phyloP scores from a whole-genome alignment of 1,284 basidiomycete species.

The Hemileia vastatrix region DNA sequence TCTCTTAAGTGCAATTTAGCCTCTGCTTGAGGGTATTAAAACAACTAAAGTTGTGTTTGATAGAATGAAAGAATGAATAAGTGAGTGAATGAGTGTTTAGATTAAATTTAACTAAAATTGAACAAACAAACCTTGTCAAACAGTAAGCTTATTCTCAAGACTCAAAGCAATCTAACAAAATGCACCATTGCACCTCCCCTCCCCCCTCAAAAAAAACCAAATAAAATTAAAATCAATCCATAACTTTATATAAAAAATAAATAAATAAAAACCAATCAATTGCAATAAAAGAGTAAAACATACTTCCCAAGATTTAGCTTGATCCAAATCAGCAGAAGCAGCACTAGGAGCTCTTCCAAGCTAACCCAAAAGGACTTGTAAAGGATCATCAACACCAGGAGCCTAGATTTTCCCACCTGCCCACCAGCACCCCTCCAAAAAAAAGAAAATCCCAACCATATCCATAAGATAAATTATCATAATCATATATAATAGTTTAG shows the following conservation, averaged over 20 bases:
- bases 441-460: not conserved
- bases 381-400: slow-evolving; percentile 58
- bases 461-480: no score
- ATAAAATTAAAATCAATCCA: no score
- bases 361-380: slow-evolving; percentile 67
- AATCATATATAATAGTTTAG: no score
- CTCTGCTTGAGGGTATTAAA: slow-evolving; percentile 69
- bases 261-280: no score
- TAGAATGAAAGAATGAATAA: not conserved
- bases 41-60: no score
- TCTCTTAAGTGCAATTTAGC: slow-evolving; percentile 85
- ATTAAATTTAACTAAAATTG: not conserved
- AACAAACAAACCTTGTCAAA: slow-evolving; percentile 52
- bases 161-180: slow-evolving; percentile 75
- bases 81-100: not conserved
- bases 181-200: no score
- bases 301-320: slow-evolving; percentile 68
- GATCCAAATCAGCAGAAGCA: slow-evolving; percentile 67
- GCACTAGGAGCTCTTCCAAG: slow-evolving; percentile 72
- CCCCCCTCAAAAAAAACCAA: no score
- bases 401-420: no score
- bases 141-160: slow-evolving; percentile 10
- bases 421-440: no score
- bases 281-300: slow-evolving; percentile 72
- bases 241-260: no score